These are phyloP conservation scores for Deuterostichococcus epilithicus DNA, from an alignment of 139 green algal species.

Conservation along the genomic window DNA sequence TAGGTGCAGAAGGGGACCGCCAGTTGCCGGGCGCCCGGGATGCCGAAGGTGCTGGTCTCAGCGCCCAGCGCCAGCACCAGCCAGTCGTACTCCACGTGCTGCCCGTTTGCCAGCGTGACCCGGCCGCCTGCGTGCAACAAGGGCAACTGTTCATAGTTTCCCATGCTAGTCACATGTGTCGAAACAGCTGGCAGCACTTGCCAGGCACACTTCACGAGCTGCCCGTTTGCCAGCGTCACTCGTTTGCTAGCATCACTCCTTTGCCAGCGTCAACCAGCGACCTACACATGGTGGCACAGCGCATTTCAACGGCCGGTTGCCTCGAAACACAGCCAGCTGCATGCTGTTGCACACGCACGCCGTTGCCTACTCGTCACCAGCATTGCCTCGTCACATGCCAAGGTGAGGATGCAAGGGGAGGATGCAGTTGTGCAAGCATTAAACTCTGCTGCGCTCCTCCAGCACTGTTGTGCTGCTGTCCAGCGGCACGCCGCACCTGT, in stretches of 20 bases:
- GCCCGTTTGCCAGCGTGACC: conserved; percentile 53
- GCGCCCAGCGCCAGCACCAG: conserved; percentile 85
- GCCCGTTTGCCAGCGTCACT: conserved; percentile 53
- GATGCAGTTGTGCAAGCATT: too few relatives aligned
- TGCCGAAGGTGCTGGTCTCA: conserved; percentile 50
- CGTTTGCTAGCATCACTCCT: conserved; percentile 39
- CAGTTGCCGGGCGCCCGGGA: conserved; percentile 78
- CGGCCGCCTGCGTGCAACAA: conserved; percentile 31
- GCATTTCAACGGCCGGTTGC: too few relatives aligned
- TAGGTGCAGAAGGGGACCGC: conserved; percentile 78
- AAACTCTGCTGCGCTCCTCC: too few relatives aligned
- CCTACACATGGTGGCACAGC: too few relatives aligned
- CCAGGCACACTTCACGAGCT: neutral
- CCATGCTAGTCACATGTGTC: neutral
- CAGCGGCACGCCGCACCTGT: too few relatives aligned
- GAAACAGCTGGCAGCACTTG: neutral
- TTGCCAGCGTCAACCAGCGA: too few relatives aligned
- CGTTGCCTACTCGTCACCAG: too few relatives aligned
- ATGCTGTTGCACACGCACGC: too few relatives aligned
- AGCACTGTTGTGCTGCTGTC: too few relatives aligned
- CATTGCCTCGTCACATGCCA: too few relatives aligned
- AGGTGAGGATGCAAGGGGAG: too few relatives aligned
- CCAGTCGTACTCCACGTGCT: conserved; percentile 77
- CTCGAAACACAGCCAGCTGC: too few relatives aligned
- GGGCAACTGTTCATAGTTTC: neutral